A percentile compares a stretch with the other conserved stretches of the same genome.
Evolutionary conservation across 495 filamentous ascomycete genomes (phyloP).

Genomic region (Hyaloscypha hepaticicola): DNA sequence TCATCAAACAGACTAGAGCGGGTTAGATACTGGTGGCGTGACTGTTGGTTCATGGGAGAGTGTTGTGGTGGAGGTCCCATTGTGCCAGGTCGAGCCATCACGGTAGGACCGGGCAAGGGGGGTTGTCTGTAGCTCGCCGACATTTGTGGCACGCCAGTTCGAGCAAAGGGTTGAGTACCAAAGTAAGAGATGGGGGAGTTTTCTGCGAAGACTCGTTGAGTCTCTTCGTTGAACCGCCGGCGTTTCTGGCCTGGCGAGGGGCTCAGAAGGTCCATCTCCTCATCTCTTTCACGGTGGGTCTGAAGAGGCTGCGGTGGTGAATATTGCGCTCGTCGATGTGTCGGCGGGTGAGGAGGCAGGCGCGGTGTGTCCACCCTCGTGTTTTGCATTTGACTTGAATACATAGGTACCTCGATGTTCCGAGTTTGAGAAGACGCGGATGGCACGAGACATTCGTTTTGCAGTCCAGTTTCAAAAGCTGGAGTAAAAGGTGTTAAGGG

Average conservation of each 20-base stretch:
- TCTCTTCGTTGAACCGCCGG: constrained; percentile 48
- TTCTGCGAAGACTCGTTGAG: constrained; percentile 28
- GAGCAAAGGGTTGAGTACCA: constrained; percentile 16
- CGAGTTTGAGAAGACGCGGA: constrained; percentile 8
- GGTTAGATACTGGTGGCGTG: constrained; percentile 37
- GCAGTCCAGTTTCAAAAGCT: constrained; percentile 8
- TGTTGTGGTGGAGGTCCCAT: constrained; percentile 35
- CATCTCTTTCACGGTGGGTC: constrained; percentile 35
- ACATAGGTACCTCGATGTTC: constrained; percentile 16
- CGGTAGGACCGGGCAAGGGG: constrained; percentile 35
- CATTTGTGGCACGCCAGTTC: constrained; percentile 19
- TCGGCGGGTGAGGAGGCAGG: constrained; percentile 25
- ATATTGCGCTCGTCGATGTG: constrained; percentile 30
- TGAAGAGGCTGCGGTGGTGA: constrained; percentile 34
- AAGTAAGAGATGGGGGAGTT: constrained; percentile 25
- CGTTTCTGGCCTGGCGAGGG: constrained; percentile 57
- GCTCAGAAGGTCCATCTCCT: constrained; percentile 44
- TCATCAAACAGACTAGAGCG: constrained; percentile 38
- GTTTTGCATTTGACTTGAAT: constrained; percentile 22
- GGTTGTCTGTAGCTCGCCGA: constrained; percentile 31
- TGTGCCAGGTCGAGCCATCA: constrained; percentile 33
- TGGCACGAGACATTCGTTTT: constrained; percentile 14
- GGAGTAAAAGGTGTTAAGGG: constrained; percentile 48
- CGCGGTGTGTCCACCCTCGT: constrained; percentile 26
- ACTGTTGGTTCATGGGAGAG: constrained; percentile 36